Base-by-base conservation (phyloP, 208 protist genomes). In the Leishmania braziliensis region DNA sequence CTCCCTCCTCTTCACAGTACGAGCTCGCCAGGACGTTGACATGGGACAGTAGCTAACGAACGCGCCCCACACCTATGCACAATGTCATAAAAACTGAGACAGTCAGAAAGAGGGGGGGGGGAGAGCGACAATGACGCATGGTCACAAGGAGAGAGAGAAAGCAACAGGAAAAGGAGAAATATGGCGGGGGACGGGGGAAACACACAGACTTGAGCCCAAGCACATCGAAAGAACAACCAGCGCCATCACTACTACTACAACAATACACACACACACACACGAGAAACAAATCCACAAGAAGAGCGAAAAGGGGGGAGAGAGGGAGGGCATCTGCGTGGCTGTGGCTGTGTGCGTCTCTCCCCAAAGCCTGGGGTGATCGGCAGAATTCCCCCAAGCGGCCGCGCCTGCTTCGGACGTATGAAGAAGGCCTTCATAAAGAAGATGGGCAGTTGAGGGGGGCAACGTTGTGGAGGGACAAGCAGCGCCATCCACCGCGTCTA, bases 131-230 rank as follows among this genome's bases (percentile, higher is more conserved):
- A 33, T 33, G 33, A 33, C 33, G 33, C 33, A 33, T 33, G 33
- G 33, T 33, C 33, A 33, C 33, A 33, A 33, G 33, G 33, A 20
- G 58, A 46, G n/a, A 36, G 33, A 70, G 36, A 62, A 39, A 39
- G 68, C 73, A 5, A 75, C 33, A 50, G 68, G 73, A 75, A 48
- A 60, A 20, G 43, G 23, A 80, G 20, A 36, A 62, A 53, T 73
- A 79, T n/a, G 63, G 29, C 36, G 36, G 36, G 36, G 50, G 33
- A 81, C 29, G 43, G 56, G 53, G 29, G 58, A 76, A n/a, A 74
- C 23, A 74, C 26, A 81, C 26, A n/a, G 43, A 39, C 36, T 0
- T 39, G 36, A 39, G 36, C 36, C 36, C 36, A 0, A 39, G 1
- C 36, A 39, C 36, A 39, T 66, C 62, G 4, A 56, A 0, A 18